Conservation (phyloP, 1,284 basidiomycete species). For the Apiotrichum siamense region DNA sequence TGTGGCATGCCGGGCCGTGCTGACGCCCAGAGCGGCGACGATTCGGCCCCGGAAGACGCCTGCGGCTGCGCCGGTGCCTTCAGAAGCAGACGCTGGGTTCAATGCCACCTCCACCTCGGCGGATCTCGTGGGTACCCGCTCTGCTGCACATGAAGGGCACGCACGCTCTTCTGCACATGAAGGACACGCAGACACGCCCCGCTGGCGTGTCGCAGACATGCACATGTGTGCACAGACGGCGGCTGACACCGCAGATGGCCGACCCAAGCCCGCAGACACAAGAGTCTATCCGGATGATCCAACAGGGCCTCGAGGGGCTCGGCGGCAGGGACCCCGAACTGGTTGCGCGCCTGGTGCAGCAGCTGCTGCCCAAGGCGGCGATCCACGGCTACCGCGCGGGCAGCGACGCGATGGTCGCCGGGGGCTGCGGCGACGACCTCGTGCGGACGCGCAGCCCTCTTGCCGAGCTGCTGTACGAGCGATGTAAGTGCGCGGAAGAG, state of each 20-base stretch:
- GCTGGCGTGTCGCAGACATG: no score
- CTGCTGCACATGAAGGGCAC: no score
- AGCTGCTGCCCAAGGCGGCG: slow-evolving; percentile 64
- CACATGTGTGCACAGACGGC: slow-evolving; percentile 29
- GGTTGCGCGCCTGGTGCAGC: slow-evolving; percentile 77
- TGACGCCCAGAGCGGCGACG: no score
- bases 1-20: no score
- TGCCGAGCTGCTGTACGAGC: slow-evolving; percentile 85
- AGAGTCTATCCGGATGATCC: slow-evolving; percentile 81
- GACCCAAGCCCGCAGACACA: slow-evolving; percentile 82
- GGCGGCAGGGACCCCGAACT: slow-evolving; percentile 72
- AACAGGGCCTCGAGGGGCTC: slow-evolving; percentile 79
- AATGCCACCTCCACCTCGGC: no score
- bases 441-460: slow-evolving; percentile 58
- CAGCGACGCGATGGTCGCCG: background rate
- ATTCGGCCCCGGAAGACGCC: no score
- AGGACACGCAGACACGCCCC: no score
- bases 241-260: slow-evolving; percentile 46
- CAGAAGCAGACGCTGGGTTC: no score
- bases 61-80: no score
- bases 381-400: background rate
- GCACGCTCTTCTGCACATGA: no score
- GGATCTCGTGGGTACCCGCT: no score
- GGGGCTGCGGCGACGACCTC: background rate
- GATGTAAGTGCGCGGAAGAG: no score